Evolutionary conservation across 768 basidiomycete genomes (phyloP), one percentile per base, ranked within the genome.

Genomic region (Peribolospora kevripleyi): DNA sequence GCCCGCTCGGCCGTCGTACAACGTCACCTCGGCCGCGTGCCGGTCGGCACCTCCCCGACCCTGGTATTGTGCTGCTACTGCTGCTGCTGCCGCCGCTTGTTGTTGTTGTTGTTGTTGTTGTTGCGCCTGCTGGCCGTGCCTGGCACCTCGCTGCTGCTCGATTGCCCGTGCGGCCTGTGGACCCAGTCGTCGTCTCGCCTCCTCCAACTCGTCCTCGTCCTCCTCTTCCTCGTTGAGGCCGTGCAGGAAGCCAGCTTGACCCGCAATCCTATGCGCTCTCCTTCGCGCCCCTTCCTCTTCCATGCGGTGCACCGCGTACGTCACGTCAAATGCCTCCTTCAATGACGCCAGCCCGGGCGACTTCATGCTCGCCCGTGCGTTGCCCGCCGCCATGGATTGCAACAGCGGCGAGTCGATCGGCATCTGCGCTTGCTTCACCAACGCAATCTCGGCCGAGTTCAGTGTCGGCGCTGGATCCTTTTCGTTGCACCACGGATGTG

Each of bases 271-370:
- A 68, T 82, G 82, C 49, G 82, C 85, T 37, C 83, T 75, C 52
- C 85, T 72, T 54, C 84, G 75, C 0, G 83, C 84, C 10, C 88
- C 91, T 68, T 98, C 93, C 68, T 98, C 93, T 66, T 95, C 91
- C 91, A 97, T 97, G 13, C 91, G 80, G 68, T 98, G 93, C 0
- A 98, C 93, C 3, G 93, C 91, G 67, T 95, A 95, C 2, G 93
- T 91, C 64, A 98, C 81, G 67, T 98, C 93, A 68, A 98, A 97
- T 3, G 93, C 90, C 66, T 97, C 93, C 65, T 93, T 97, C 67
- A 98, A 78, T 0, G 82, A 79, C 0, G 86, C 82, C 38, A 97
- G 65, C 36, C 93, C 90, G 3, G 93, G 93, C 52, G 91, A 95
- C 46, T 85, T 80, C 57, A 60, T 60, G 5, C 80, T 82, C 58